phyloP scores from a whole-genome alignment of 2,329 filamentous ascomycete species.

The Alternaria sp. region DNA sequence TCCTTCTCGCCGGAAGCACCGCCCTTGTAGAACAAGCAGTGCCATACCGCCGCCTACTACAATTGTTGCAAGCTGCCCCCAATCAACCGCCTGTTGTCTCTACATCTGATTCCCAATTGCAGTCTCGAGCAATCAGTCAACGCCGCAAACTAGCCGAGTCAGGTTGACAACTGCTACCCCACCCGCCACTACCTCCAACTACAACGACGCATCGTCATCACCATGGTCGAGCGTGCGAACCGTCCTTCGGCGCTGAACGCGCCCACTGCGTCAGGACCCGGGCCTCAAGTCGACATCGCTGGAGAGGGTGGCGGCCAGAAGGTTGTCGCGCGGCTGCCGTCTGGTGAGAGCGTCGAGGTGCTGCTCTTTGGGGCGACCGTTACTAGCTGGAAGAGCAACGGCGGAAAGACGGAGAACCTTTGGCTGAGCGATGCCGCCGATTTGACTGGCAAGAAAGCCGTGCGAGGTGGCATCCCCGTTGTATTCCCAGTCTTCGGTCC shows the following conservation, averaged over 20 bases:
- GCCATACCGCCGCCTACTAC: constrained; percentile 15
- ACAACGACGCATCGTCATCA: constrained; percentile 23
- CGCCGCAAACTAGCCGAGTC: neutral
- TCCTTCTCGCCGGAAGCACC: constrained; percentile 29
- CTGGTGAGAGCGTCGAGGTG: constrained; percentile 85
- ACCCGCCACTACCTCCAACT: constrained; percentile 17
- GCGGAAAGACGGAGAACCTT: constrained; percentile 77
- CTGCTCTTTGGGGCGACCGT: constrained; percentile 93
- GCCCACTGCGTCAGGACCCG: constrained; percentile 67
- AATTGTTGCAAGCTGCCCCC: constrained; percentile 19
- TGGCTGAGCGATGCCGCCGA: constrained; percentile 83
- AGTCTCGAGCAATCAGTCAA: constrained; percentile 6
- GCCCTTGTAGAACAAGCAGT: constrained; percentile 19
- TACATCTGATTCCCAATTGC: constrained; percentile 1
- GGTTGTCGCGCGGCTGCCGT: constrained; percentile 81
- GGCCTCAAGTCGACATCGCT: constrained; percentile 78
- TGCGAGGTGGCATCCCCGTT: constrained; percentile 88
- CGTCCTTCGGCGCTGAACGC: constrained; percentile 74
- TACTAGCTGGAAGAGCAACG: constrained; percentile 86
- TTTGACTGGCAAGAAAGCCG: constrained; percentile 86
- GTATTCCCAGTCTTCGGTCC: constrained; percentile 93
- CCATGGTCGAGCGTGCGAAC: constrained; percentile 83
- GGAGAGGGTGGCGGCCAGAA: constrained; percentile 74
- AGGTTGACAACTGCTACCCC: neutral
- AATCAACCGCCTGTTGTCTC: constrained; percentile 1